Evolutionary conservation across 179 eudicot species (phyloP), one percentile per base, ranked within the genome.

Genomic region (Dionaea muscipula): DNA sequence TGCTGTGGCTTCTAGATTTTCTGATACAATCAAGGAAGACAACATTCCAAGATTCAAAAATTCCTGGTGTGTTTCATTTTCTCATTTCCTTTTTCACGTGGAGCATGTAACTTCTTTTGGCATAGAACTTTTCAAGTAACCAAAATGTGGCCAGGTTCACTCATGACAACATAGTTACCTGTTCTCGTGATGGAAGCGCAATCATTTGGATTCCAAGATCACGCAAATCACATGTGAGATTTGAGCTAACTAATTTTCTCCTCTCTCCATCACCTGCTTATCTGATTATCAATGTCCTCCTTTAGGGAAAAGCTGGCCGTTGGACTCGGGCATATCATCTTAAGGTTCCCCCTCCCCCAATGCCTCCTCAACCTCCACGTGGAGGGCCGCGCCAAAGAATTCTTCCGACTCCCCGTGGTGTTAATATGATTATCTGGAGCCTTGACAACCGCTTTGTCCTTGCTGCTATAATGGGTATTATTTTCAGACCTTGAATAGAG

Each of bases 111-210:
- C 43, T 39, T 16, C 12, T 15, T 12, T 11, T 15, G n/a, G 17
- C 4, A 13, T 13, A 12, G 4, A 15, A 51, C 26, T 57, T 35
- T 25, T 62, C 31, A 19, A 41, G 52, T 53, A 53, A 49, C 53
- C 46, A 36, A 38, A n/a, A 25, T 37, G 52, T 57, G 59, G 26
- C 22, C 81, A 93, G 95, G 95, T 86, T 81, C 65, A 73, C 89
- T 10, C 95, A 86, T 67, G 97, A 90, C 72, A 90, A 86, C 74
- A 90, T 90, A 39, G 97, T 90, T 51, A 90, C 97, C 24, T 90
- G 95, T 68, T 90, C 97, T 60, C 83, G 95, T 44, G 97, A 90
- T 75, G 97, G 97, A 40, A 90, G 97, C 67, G 97, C 97, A 60
- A 90, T 90, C 24, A 90, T 90, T 43, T 90, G 97, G 97, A 76